Conservation (phyloP, 176 grass and related monocot genomes). For the Juncus inflexus region DNA sequence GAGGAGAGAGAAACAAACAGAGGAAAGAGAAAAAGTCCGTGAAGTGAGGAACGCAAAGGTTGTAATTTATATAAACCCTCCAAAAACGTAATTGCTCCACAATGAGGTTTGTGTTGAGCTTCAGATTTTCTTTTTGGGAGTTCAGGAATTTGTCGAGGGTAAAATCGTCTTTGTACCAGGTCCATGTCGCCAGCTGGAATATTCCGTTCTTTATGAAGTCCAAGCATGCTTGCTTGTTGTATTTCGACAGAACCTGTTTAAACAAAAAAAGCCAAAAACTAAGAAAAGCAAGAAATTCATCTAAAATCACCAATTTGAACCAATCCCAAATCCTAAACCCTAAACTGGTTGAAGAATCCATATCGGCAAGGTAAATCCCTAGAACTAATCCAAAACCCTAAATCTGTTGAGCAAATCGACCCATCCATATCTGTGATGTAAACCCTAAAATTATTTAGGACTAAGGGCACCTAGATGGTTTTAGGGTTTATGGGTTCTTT, state of each 20-base stretch:
- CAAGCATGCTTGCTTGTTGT: conserved; percentile 70
- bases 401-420: not conserved
- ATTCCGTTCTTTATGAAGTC: conserved; percentile 71
- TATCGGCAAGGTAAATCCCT: not conserved
- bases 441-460: no score
- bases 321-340: not conserved
- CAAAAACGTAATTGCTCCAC: conserved; percentile 80
- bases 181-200: conserved; percentile 78
- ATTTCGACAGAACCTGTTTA: conserved; percentile 71
- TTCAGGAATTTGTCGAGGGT: conserved; percentile 71
- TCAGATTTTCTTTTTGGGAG: conserved; percentile 57
- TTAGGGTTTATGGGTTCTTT: no score
- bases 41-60: conserved; percentile 66
- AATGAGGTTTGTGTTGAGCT: conserved; percentile 63
- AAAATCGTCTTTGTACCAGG: conserved; percentile 59
- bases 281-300: not conserved
- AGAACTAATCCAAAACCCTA: not conserved
- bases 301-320: not conserved
- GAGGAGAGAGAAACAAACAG: conserved; percentile 65
- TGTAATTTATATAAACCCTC: conserved; percentile 78
- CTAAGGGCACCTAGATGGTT: no score
- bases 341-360: not conserved
- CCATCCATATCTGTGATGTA: not conserved
- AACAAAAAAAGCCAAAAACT: conserved; percentile 25
- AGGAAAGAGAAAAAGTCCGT: conserved; percentile 79